Conservation (phyloP, 1,284 basidiomycete species). For the Ustilago bromivora region DNA sequence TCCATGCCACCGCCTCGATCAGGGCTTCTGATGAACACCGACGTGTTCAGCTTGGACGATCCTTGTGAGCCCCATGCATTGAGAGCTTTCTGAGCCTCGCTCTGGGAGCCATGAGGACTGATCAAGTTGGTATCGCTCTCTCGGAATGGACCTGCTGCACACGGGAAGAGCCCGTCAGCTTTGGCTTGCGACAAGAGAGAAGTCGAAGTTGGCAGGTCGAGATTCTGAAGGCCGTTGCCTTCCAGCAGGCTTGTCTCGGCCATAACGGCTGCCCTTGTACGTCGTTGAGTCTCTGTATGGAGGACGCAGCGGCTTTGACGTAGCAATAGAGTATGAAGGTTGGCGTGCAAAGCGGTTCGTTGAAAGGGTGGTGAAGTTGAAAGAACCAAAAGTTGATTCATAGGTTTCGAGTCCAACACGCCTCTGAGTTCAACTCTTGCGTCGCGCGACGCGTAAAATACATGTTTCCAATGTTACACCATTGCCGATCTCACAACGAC, state of each 20-base stretch:
- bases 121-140: constrained; percentile 30
- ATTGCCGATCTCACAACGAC: neutral
- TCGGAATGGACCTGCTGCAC: constrained; percentile 17
- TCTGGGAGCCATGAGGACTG: constrained; percentile 26
- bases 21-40: constrained; percentile 4
- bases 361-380: neutral
- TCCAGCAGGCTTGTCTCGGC: constrained; percentile 24
- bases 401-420: constrained; percentile 33
- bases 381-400: constrained; percentile 2
- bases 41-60: constrained; percentile 10
- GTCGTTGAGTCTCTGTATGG: neutral
- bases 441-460: constrained; percentile 50
- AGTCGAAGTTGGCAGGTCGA: constrained; percentile 15
- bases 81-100: constrained; percentile 46
- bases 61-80: constrained; percentile 34
- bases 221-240: constrained; percentile 43
- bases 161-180: constrained; percentile 34
- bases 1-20: constrained; percentile 26
- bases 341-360: constrained; percentile 7
- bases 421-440: constrained; percentile 13
- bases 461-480: constrained; percentile 27
- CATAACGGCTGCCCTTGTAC: constrained; percentile 13
- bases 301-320: neutral
- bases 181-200: constrained; percentile 23
- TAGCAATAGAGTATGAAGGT: neutral